These are phyloP conservation scores for Curvularia sp. DNA, from an alignment of 2,329 filamentous ascomycete genomes.

Conservation along the genomic window DNA sequence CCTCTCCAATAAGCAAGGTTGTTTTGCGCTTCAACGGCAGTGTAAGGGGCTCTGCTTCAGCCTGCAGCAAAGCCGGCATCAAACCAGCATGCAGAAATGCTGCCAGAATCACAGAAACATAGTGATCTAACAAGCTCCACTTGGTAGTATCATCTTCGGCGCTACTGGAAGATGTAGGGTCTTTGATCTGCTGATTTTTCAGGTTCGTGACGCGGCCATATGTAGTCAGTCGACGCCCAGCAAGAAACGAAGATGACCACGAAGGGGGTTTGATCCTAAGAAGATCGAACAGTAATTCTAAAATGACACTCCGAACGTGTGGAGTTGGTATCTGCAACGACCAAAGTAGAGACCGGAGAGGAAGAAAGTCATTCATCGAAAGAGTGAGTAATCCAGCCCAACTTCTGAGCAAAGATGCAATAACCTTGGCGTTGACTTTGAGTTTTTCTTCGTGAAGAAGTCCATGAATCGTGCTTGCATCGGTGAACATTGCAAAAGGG, in stretches of 20 bases:
- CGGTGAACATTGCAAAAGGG: slow-evolving; percentile 88
- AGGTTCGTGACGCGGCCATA: slow-evolving; percentile 93
- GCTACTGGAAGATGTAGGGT: slow-evolving; percentile 68
- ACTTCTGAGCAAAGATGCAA: slow-evolving; percentile 86
- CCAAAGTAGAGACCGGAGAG: slow-evolving; percentile 79
- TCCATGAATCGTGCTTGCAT: slow-evolving; percentile 66
- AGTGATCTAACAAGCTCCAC: slow-evolving; percentile 87
- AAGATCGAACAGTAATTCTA: slow-evolving; percentile 85
- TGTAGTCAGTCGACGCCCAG: slow-evolving; percentile 89
- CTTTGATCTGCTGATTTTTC: slow-evolving; percentile 65
- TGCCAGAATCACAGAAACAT: slow-evolving; percentile 85
- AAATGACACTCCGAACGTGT: slow-evolving; percentile 73
- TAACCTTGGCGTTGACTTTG: slow-evolving; percentile 90
- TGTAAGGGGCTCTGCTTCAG: slow-evolving; percentile 73
- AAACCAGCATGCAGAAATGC: slow-evolving; percentile 84
- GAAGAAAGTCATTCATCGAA: slow-evolving; percentile 85
- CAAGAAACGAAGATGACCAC: slow-evolving; percentile 95
- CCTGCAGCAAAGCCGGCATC: slow-evolving; percentile 59
- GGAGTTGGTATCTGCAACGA: slow-evolving; percentile 67
- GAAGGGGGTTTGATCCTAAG: slow-evolving; percentile 90
- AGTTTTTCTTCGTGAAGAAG: slow-evolving; percentile 67
- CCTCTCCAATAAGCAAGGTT: slow-evolving; percentile 87
- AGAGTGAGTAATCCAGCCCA: slow-evolving; percentile 92
- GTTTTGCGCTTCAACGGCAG: slow-evolving; percentile 82
- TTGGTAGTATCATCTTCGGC: slow-evolving; percentile 70